Conservation (phyloP, 2,329 filamentous ascomycete species). For the Fusarium annulatum region DNA sequence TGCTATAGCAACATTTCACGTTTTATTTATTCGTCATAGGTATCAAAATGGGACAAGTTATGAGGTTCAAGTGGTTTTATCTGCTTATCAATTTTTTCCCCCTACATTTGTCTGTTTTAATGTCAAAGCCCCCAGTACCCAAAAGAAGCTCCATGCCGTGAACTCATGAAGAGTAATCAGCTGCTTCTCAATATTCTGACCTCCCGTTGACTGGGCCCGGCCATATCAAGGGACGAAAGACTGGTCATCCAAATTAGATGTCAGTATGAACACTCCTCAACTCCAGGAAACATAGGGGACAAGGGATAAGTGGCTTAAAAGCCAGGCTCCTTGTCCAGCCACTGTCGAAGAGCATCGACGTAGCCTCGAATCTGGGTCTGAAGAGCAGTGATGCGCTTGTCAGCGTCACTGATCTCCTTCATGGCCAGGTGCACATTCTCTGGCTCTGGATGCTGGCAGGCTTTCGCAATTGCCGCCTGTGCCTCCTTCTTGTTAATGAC, state of each 20-base stretch:
- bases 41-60: constrained; percentile 1
- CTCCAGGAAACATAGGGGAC: background rate
- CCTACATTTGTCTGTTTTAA: background rate
- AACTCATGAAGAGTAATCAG: background rate
- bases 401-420: background rate
- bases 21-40: constrained; percentile 36
- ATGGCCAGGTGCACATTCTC: fast-evolving
- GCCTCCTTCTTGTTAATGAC: background rate
- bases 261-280: background rate
- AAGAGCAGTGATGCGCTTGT: background rate
- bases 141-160: background rate
- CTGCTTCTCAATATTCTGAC: background rate
- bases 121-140: background rate
- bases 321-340: background rate
- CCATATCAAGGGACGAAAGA: background rate
- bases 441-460: background rate
- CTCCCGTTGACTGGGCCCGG: background rate
- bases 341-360: background rate
- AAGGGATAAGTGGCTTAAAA: background rate
- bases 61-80: background rate
- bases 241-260: background rate
- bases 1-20: constrained; percentile 35
- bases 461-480: background rate
- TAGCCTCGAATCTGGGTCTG: background rate
- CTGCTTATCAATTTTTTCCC: background rate